Conservation (phyloP, 495 filamentous ascomycete genomes). For the Cercophora newfieldiana region DNA sequence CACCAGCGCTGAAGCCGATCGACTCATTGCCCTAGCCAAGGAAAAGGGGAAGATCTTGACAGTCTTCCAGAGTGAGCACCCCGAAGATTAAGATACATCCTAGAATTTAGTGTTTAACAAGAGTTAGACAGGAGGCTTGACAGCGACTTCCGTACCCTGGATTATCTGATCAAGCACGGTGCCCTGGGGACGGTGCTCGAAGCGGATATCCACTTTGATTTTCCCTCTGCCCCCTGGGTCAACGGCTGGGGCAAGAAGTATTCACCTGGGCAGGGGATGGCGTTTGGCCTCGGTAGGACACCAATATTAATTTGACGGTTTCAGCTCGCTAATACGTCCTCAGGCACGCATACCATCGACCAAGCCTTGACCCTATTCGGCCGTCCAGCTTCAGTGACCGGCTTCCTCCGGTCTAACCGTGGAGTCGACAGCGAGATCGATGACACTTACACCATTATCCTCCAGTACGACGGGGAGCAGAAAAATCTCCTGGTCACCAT, state of each 20-base stretch:
- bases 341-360: conserved; percentile 64
- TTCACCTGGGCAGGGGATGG: conserved; percentile 59
- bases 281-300: conserved; percentile 67
- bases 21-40: conserved; percentile 62
- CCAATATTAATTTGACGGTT: background rate
- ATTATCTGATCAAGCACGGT: conserved; percentile 50
- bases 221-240: conserved; percentile 42
- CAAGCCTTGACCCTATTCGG: conserved; percentile 70
- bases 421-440: conserved; percentile 39
- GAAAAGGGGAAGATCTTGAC: conserved; percentile 60
- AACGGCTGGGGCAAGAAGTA: conserved; percentile 55
- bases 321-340: background rate
- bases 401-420: conserved; percentile 61
- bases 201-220: conserved; percentile 70
- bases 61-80: conserved; percentile 60
- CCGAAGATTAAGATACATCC: background rate
- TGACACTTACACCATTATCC: conserved; percentile 40
- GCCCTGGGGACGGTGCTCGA: conserved; percentile 63
- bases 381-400: conserved; percentile 62
- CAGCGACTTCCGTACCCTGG: conserved; percentile 69
- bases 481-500: conserved; percentile 39
- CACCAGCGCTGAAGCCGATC: conserved; percentile 62
- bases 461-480: conserved; percentile 35
- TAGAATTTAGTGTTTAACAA: background rate
- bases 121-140: conserved; percentile 62